A percentile compares a stretch with the other conserved stretches of the same genome.
Evolutionary conservation across 2,329 filamentous ascomycete species (phyloP).

Genomic region (Talaromyces sp.): DNA sequence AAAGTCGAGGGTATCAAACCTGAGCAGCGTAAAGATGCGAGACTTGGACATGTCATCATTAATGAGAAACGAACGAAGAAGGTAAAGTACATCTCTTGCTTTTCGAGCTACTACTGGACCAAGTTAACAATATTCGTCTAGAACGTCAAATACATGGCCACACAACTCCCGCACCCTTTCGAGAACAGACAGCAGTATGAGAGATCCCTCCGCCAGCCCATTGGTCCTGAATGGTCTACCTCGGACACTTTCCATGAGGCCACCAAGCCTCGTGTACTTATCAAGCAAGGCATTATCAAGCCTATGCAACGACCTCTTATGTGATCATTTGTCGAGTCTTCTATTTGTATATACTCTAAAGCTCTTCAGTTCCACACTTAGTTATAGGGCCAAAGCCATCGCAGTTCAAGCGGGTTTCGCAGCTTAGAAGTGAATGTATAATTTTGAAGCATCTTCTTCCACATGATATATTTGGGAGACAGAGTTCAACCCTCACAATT

Average conservation of each 20-base stretch:
- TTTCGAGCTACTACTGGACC: slow-evolving; percentile 5
- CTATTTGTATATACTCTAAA: background rate
- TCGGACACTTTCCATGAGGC: slow-evolving; percentile 88
- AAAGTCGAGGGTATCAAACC: slow-evolving; percentile 66
- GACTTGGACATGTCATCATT: slow-evolving; percentile 80
- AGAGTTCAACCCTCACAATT: background rate
- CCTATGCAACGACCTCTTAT: slow-evolving; percentile 76
- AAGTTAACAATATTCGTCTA: slow-evolving; percentile 32
- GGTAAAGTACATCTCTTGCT: slow-evolving; percentile 46
- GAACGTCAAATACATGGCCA: slow-evolving; percentile 84
- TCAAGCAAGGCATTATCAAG: slow-evolving; percentile 86
- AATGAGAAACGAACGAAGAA: slow-evolving; percentile 89
- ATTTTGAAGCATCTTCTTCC: no score
- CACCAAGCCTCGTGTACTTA: slow-evolving; percentile 82
- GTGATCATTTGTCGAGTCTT: slow-evolving; percentile 26
- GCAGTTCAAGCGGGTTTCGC: background rate
- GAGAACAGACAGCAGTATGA: slow-evolving; percentile 89
- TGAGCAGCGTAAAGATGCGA: slow-evolving; percentile 75
- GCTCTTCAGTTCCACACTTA: background rate
- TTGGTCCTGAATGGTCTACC: slow-evolving; percentile 95
- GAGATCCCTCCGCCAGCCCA: slow-evolving; percentile 75
- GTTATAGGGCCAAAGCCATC: background rate
- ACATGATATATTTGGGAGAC: no score
- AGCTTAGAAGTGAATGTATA: background rate
- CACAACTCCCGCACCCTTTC: slow-evolving; percentile 81